Evolutionary conservation across 371 early-diverging fungal species (phyloP).

Genomic region (Mortierella sp.): DNA sequence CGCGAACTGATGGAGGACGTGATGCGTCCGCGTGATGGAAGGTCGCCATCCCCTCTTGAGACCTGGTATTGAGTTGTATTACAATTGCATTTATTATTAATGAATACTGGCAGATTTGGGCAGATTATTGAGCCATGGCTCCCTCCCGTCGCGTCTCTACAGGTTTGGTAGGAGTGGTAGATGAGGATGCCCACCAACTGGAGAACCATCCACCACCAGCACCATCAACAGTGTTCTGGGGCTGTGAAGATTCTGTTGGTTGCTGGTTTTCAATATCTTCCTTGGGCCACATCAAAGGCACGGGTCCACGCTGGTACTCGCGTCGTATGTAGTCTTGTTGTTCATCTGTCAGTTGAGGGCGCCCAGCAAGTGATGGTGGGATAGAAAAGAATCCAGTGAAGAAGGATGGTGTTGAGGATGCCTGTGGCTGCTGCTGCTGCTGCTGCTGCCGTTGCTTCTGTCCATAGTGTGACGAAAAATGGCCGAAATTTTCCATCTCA

Average conservation of each 20-base stretch:
- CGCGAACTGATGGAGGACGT: constrained; percentile 31
- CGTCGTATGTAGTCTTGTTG: constrained; percentile 13
- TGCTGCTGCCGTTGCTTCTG: neutral
- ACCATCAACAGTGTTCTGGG: neutral
- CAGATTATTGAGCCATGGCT: constrained; percentile 16
- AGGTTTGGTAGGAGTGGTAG: neutral
- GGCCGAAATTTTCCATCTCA: constrained; percentile 18
- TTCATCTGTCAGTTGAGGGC: constrained; percentile 10
- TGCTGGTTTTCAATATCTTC: constrained; percentile 20
- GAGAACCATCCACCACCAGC: neutral
- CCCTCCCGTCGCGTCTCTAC: constrained; percentile 1
- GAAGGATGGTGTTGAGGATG: constrained; percentile 5
- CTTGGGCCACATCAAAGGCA: constrained; percentile 31
- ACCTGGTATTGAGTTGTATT: constrained; percentile 36
- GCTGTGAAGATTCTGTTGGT: neutral
- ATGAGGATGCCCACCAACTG: constrained; percentile 3
- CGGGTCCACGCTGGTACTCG: constrained; percentile 29
- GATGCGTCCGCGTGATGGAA: constrained; percentile 29
- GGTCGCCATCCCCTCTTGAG: constrained; percentile 28
- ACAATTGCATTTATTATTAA: too few relatives aligned
- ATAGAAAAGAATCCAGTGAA: constrained; percentile 26
- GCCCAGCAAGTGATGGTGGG: constrained; percentile 34
- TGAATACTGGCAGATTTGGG: too few relatives aligned
- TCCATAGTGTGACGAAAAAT: neutral
- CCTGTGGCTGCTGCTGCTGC: constrained; percentile 4